Evolutionary conservation across 805 yeast genomes (phyloP), one percentile per base, ranked within the genome.

Genomic region (Saccharomycopsis lassenensis): DNA sequence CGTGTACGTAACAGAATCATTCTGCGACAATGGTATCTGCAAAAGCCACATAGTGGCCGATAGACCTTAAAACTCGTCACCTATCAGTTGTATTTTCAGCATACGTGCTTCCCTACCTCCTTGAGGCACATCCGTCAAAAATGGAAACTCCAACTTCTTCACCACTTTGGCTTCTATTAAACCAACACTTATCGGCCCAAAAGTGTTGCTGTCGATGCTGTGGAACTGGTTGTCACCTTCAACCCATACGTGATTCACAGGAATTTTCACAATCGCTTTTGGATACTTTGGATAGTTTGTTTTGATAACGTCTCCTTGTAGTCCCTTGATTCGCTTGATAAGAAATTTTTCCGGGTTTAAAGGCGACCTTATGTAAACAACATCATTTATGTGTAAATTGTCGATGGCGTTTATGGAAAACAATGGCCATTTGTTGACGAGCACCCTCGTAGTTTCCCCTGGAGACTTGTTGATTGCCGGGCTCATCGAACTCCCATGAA

Each of bases 221-320:
- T 79, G 89, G 31, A 64, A 65, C 11, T 71, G 56, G 52, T 84
- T 86, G 55, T 89, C 97, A 5, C 97, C 97, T 54, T 89, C 96
- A 0, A 86, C 86, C 96, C 96, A 89, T 5, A 84, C 48, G 52
- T 89, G 96, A 49, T 75, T 78, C 37, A 80, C 58, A 2, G 95
- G 95, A 2, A 89, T 61, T 23, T 59, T 55, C 4, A 78, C 76
- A 29, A 62, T 57, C 2, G 64, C 60, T 50, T 75, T 67, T 4
- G 93, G 85, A 50, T 83, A 84, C 16, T 15, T 8, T 7, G 6
- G 8, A 11, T 8, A 22, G 24, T 78, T 62, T 2, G 94, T 74
- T 5, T 56, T 50, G 0, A 87, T 65, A 3, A 62, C 51, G 46
- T 86, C 94, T 17, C 91, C 89, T 37, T 72, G 84, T 1, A 73